Conservation (phyloP, 23 red algal species). For the Gracilaria vermiculophylla region DNA sequence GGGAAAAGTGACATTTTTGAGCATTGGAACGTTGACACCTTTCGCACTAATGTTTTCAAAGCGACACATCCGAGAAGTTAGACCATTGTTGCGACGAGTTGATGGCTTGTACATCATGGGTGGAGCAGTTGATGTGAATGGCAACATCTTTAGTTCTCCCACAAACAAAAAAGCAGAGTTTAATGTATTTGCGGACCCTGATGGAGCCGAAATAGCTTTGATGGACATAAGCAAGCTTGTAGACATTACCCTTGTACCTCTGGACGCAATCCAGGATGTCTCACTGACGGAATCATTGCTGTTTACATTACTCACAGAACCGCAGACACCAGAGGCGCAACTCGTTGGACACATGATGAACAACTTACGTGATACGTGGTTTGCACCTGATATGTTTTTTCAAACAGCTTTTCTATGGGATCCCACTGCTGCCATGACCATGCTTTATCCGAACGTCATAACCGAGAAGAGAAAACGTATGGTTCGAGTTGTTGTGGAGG, state of each 20-base stretch:
- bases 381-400: background rate
- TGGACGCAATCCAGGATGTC: constrained; percentile 20
- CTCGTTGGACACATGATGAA: constrained; percentile 2
- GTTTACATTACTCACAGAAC: background rate
- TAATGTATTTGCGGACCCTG: background rate
- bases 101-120: constrained; percentile 13
- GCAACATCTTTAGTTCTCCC: background rate
- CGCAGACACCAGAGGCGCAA: constrained; percentile 4
- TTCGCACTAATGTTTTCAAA: constrained; percentile 3
- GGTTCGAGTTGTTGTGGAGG: constrained; percentile 4
- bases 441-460: background rate
- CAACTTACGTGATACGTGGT: background rate
- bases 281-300: background rate
- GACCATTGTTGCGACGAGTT: background rate
- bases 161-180: constrained; percentile 8
- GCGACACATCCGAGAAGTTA: background rate
- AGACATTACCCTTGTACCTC: background rate
- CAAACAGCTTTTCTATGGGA: constrained; percentile 24
- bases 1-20: background rate
- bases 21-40: constrained; percentile 13
- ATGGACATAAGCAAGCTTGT: background rate
- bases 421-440: background rate
- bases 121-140: constrained; percentile 1
- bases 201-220: background rate
- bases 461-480: background rate